Percentiles rank a stretch among this genome's conserved stretches.
These are phyloP conservation scores for Amaranthus cruentus DNA, from an alignment of 148 eudicot genomes.

Conservation along the genomic window DNA sequence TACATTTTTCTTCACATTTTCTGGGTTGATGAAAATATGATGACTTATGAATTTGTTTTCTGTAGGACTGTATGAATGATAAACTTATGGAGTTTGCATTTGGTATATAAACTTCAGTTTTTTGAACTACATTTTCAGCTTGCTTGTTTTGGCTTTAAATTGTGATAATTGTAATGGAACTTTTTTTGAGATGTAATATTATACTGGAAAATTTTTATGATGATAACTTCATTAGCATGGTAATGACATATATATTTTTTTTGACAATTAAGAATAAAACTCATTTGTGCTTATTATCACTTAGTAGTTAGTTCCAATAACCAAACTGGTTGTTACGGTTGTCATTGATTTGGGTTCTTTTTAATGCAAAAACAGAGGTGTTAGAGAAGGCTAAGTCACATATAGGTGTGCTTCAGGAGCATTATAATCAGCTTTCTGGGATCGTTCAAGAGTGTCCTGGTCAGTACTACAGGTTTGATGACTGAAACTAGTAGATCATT, in stretches of 20 bases:
- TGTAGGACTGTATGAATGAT: background rate
- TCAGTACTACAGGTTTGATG: conserved; percentile 77
- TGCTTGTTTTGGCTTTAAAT: too few relatives aligned
- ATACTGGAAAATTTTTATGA: too few relatives aligned
- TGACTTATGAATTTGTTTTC: too few relatives aligned
- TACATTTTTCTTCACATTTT: background rate
- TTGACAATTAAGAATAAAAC: too few relatives aligned
- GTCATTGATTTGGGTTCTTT: background rate
- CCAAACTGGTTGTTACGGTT: background rate
- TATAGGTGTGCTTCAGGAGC: conserved; percentile 56
- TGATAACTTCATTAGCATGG: too few relatives aligned
- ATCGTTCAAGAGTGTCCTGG: conserved; percentile 77
- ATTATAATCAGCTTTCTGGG: conserved; percentile 58
- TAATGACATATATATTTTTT: too few relatives aligned
- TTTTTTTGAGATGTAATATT: too few relatives aligned
- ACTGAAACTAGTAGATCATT: background rate
- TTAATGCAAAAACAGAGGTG: conserved; percentile 43
- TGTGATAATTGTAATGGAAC: too few relatives aligned
- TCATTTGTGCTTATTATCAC: too few relatives aligned
- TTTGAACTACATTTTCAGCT: too few relatives aligned
- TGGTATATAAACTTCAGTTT: too few relatives aligned
- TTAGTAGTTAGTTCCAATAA: too few relatives aligned
- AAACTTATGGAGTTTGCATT: background rate
- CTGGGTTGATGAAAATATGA: background rate
- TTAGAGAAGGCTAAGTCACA: conserved; percentile 75